A percentile compares a stretch with the other conserved stretches of the same genome.
Conservation (phyloP, 2,329 filamentous ascomycete genomes). For the Ceratocystis diversiconidia region DNA sequence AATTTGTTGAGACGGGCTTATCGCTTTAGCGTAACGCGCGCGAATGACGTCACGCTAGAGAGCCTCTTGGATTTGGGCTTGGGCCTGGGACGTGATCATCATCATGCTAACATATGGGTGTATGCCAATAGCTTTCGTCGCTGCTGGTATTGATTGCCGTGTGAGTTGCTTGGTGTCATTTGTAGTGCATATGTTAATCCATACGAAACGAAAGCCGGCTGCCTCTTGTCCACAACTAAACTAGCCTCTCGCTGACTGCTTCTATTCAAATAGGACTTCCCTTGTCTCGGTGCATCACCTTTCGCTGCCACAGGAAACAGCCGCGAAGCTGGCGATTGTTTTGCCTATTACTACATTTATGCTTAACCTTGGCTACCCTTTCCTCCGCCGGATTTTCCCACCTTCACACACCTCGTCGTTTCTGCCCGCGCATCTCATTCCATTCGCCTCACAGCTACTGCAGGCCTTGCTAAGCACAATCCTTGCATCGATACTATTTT, state of each 20-base stretch:
- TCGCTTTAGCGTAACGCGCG: too few species aligned
- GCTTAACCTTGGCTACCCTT: slow-evolving; percentile 1
- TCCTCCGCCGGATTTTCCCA: background rate
- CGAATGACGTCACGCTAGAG: background rate
- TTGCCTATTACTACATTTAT: slow-evolving; percentile 9
- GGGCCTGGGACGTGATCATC: too few species aligned
- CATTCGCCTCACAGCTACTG: background rate
- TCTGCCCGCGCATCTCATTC: background rate
- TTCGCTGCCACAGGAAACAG: slow-evolving; percentile 13
- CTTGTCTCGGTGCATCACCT: slow-evolving; percentile 8
- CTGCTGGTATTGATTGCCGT: slow-evolving; percentile 1
- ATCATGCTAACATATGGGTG: background rate
- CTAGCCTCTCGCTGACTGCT: background rate
- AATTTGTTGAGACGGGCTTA: too few species aligned
- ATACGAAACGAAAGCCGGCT: too few species aligned
- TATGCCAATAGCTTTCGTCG: background rate
- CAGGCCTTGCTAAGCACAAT: slow-evolving; percentile 20
- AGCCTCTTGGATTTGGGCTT: too few species aligned
- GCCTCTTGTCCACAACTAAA: background rate
- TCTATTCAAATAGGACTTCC: background rate
- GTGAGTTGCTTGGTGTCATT: background rate
- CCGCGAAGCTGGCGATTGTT: slow-evolving; percentile 5
- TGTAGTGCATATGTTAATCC: background rate
- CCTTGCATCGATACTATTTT: slow-evolving; percentile 32
- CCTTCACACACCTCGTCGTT: background rate